Conservation (phyloP, 2,329 filamentous ascomycete genomes). For the Pseudogymnoascus sp. region DNA sequence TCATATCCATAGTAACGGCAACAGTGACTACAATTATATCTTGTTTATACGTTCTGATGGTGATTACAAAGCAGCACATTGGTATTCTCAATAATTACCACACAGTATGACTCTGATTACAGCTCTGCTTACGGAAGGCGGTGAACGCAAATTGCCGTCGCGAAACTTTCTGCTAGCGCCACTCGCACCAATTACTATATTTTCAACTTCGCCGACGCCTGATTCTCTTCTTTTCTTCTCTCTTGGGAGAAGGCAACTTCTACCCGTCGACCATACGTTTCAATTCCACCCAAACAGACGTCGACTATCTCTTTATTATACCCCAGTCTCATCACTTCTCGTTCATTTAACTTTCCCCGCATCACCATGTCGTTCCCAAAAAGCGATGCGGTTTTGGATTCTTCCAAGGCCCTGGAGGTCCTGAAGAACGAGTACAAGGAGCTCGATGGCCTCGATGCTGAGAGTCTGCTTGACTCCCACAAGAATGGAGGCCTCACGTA, state of each 20-base stretch:
- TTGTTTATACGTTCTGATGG: not conserved
- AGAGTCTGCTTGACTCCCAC: constrained; percentile 83
- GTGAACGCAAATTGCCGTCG: constrained; percentile 6
- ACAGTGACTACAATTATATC: not conserved
- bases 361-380: constrained; percentile 38
- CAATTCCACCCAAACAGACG: constrained; percentile 33
- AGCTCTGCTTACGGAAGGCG: not conserved
- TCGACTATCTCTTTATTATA: constrained; percentile 33
- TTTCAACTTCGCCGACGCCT: not conserved
- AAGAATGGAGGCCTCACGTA: constrained; percentile 92
- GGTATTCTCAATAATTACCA: not conserved
- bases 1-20: not conserved
- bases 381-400: constrained; percentile 40
- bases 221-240: constrained; percentile 36
- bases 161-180: constrained; percentile 11
- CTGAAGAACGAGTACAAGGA: constrained; percentile 69
- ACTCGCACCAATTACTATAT: not conserved
- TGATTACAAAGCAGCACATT: not conserved
- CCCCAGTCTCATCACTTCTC: constrained; percentile 18
- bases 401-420: constrained; percentile 67
- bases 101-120: not conserved
- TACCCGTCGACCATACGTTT: constrained; percentile 51
- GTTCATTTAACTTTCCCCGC: constrained; percentile 34
- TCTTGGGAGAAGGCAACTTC: constrained; percentile 51
- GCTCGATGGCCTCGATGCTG: constrained; percentile 79